Conservation (phyloP, 495 filamentous ascomycete genomes). For the Penicillium lagena region DNA sequence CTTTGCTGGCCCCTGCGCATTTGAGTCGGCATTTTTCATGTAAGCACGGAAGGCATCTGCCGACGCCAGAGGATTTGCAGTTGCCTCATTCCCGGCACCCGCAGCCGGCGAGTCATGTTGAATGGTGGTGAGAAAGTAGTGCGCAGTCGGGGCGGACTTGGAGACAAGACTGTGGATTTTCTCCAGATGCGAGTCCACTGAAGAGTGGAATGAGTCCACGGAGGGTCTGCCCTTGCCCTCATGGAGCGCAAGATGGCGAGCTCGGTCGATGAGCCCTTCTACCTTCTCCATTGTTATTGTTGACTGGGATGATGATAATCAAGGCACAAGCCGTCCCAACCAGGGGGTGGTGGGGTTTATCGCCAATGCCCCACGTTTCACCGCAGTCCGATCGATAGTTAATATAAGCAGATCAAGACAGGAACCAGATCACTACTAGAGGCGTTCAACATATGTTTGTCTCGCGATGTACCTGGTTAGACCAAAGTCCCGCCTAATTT, state of each 20-base stretch:
- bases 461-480: too few species aligned
- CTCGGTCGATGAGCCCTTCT: slow-evolving; percentile 13
- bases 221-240: slow-evolving; percentile 1
- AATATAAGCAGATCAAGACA: too few species aligned
- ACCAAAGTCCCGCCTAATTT: too few species aligned
- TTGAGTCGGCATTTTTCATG: slow-evolving; percentile 51
- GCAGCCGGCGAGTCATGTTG: slow-evolving; percentile 12
- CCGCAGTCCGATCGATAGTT: too few species aligned
- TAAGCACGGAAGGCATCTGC: slow-evolving; percentile 50
- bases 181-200: slow-evolving; percentile 22
- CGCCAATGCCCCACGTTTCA: too few species aligned
- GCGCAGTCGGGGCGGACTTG: slow-evolving; percentile 1
- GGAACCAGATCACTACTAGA: too few species aligned
- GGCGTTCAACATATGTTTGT: too few species aligned
- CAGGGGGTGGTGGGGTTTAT: too few species aligned
- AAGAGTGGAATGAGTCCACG: slow-evolving; percentile 19
- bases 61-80: slow-evolving; percentile 19
- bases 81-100: neutral
- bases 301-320: too few species aligned
- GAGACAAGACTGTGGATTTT: slow-evolving; percentile 25
- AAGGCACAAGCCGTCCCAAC: too few species aligned
- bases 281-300: neutral
- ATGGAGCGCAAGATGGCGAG: slow-evolving; percentile 12
- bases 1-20: slow-evolving; percentile 26
- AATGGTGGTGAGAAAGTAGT: slow-evolving; percentile 19